Conservation (phyloP, 768 basidiomycete genomes). For the Asterophora parasitica region DNA sequence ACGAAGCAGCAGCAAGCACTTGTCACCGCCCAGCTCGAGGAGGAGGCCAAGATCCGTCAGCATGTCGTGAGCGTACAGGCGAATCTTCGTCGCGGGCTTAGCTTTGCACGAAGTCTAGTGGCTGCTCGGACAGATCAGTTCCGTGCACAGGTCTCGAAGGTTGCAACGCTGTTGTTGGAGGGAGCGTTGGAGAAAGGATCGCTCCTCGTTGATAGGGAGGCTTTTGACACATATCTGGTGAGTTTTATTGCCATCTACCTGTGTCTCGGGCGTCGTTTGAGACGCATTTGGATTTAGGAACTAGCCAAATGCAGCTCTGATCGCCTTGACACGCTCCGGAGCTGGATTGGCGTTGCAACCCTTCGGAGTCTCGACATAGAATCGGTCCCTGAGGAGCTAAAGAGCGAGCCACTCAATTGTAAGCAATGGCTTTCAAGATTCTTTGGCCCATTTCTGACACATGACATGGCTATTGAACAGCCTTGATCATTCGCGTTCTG, state of each 20-base stretch:
- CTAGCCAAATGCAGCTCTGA: conserved; percentile 71
- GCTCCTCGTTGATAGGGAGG: conserved; percentile 53
- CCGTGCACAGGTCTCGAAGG: conserved; percentile 46
- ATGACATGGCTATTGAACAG: conserved; percentile 33
- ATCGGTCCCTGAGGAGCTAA: conserved; percentile 66
- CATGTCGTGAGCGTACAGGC: conserved; percentile 52
- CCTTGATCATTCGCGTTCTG: conserved; percentile 76
- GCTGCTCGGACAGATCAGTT: conserved; percentile 46
- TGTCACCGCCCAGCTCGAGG: conserved; percentile 78
- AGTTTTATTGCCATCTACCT: conserved; percentile 20
- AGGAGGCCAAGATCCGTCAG: conserved; percentile 66
- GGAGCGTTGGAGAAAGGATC: conserved; percentile 60
- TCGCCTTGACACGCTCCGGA: conserved; percentile 60
- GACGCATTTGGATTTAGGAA: conserved; percentile 35
- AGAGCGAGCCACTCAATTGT: conserved; percentile 67
- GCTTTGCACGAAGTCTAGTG: conserved; percentile 63
- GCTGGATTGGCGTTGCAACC: conserved; percentile 81
- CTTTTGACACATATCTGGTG: conserved; percentile 80
- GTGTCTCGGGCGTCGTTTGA: neutral
- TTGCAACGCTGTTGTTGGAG: conserved; percentile 59
- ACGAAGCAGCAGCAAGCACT: conserved; percentile 84
- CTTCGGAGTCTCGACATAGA: conserved; percentile 65
- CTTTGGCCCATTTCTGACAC: neutral
- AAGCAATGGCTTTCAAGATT: conserved; percentile 18
- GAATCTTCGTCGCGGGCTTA: conserved; percentile 60